Conservation (phyloP, 1,139 yeast genomes). For the Candida sanyaensis region DNA sequence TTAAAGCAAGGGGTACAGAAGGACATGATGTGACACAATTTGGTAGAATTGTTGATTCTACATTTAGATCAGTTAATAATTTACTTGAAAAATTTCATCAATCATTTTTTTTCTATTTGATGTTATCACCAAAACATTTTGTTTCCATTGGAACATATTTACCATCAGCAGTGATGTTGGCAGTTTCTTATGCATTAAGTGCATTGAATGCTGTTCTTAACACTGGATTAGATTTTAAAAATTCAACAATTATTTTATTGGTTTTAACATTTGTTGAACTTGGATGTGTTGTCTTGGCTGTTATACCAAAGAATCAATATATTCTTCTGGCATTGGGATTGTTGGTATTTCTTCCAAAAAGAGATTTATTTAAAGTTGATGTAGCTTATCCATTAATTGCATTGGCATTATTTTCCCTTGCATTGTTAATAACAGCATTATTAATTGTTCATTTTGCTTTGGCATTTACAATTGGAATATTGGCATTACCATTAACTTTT, state of each 20-base stretch:
- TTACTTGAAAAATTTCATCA: slow-evolving; percentile 95
- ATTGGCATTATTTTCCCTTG: slow-evolving; percentile 57
- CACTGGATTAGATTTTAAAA: slow-evolving; percentile 32
- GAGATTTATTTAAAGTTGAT: slow-evolving; percentile 19
- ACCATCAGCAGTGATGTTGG: slow-evolving; percentile 79
- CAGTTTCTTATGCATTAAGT: slow-evolving; percentile 70
- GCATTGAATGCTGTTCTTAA: slow-evolving; percentile 62
- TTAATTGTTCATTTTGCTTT: slow-evolving; percentile 84
- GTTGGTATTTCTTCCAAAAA: slow-evolving; percentile 12
- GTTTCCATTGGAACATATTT: slow-evolving; percentile 93
- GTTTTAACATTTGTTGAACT: slow-evolving; percentile 38
- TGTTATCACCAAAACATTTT: slow-evolving; percentile 76
- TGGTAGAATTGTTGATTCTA: slow-evolving; percentile 87
- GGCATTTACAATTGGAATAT: slow-evolving; percentile 68
- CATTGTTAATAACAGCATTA: slow-evolving; percentile 71
- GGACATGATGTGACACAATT: slow-evolving; percentile 86
- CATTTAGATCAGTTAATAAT: slow-evolving; percentile 88
- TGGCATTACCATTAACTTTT: slow-evolving; percentile 72
- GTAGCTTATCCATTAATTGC: slow-evolving; percentile 34
- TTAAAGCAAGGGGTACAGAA: slow-evolving; percentile 61
- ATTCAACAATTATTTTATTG: slow-evolving; percentile 27
- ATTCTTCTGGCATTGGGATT: slow-evolving; percentile 21
- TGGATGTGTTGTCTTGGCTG: slow-evolving; percentile 28
- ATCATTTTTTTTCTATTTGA: slow-evolving; percentile 88
- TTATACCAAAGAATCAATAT: slow-evolving; percentile 16